Evolutionary conservation across 2,329 filamentous ascomycete species (phyloP).

Genomic region (Nemania diffusa): DNA sequence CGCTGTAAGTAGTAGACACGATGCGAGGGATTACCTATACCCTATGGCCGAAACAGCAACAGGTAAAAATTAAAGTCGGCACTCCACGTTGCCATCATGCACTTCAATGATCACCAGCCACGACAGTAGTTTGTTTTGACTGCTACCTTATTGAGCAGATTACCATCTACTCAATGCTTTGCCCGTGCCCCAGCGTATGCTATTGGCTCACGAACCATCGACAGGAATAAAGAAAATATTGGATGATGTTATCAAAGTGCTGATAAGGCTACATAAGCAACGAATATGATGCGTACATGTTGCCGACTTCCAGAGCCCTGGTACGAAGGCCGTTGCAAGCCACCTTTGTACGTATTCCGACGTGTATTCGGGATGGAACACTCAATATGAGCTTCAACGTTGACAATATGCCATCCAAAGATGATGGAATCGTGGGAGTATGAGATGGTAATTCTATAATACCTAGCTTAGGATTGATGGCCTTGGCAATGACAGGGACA

Average conservation of each 20-base stretch:
- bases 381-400: background rate
- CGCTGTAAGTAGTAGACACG: background rate
- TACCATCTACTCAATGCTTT: conserved; percentile 12
- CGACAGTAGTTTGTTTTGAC: conserved; percentile 22
- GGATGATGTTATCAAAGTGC: background rate
- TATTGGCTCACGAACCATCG: background rate
- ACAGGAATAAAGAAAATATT: background rate
- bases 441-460: background rate
- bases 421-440: background rate
- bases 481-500: no score
- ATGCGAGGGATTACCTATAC: background rate
- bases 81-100: conserved; percentile 32
- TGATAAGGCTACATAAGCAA: background rate
- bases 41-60: background rate
- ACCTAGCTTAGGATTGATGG: background rate
- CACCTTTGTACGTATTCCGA: no score
- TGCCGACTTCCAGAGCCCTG: background rate
- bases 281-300: background rate
- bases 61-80: background rate
- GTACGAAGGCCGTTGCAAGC: background rate
- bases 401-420: background rate
- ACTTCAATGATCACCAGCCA: conserved; percentile 31
- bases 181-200: background rate
- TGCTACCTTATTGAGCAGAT: conserved; percentile 7
- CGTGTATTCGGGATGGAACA: background rate